Conservation (phyloP, 2,329 filamentous ascomycete genomes). For the Fusarium drepaniforme region DNA sequence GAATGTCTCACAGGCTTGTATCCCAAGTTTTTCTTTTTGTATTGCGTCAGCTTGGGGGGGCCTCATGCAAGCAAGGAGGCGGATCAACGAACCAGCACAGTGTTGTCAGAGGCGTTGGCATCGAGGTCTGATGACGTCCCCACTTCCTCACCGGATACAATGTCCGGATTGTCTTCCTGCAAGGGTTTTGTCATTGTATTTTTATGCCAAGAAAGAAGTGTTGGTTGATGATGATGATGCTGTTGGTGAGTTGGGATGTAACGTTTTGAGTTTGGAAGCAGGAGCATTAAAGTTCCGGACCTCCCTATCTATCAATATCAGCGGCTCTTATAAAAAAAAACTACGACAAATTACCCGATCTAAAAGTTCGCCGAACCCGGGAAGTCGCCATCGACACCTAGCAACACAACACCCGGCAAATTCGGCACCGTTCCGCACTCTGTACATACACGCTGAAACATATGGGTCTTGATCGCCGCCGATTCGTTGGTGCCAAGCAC, state of each 20-base stretch:
- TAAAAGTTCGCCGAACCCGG: background rate
- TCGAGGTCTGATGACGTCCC: conserved; percentile 4
- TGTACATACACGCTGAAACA: background rate
- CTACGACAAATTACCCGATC: background rate
- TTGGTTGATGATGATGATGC: background rate
- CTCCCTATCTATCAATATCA: background rate
- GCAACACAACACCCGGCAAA: background rate
- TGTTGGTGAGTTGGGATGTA: background rate
- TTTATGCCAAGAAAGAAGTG: background rate
- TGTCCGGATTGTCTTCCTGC: background rate
- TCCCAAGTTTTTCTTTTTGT: conserved; percentile 37
- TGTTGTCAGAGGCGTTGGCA: conserved; percentile 10
- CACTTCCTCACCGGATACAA: background rate
- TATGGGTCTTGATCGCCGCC: background rate
- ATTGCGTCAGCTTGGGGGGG: background rate
- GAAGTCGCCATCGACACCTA: conserved; percentile 1
- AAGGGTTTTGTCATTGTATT: background rate
- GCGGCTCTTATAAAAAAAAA: background rate
- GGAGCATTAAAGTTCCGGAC: background rate
- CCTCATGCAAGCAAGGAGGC: background rate
- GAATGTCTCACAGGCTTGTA: conserved; percentile 41
- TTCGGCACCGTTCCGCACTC: background rate
- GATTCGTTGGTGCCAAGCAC: conserved; percentile 5
- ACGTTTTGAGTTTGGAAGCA: background rate
- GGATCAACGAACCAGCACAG: conserved; percentile 13